phyloP scores from a whole-genome alignment of 352 stramenopile genomes.

The Phytophthora fragariaefolia region DNA sequence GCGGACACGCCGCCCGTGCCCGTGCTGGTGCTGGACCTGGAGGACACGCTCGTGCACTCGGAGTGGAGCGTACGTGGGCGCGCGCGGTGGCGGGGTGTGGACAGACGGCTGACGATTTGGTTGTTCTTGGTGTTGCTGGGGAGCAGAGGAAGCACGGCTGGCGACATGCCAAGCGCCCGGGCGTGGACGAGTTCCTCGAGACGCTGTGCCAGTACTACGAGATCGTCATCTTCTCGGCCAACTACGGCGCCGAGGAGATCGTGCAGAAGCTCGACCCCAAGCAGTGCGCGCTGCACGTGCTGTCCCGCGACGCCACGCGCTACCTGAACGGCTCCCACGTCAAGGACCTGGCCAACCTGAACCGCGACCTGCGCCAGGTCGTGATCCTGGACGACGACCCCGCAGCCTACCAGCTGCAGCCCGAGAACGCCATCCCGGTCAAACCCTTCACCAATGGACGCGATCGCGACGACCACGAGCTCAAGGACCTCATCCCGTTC shows the following conservation, averaged over 20 bases:
- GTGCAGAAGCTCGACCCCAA: constrained; percentile 84
- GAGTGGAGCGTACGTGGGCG: constrained; percentile 85
- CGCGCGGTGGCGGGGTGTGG: not conserved
- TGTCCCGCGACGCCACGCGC: constrained; percentile 83
- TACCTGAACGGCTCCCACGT: constrained; percentile 87
- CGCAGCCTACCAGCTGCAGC: constrained; percentile 81
- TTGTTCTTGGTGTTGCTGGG: constrained; percentile 2
- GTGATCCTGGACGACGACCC: constrained; percentile 89
- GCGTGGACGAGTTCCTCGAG: constrained; percentile 88
- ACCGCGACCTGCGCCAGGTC: constrained; percentile 82
- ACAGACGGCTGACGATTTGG: not conserved
- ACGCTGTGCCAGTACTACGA: constrained; percentile 88
- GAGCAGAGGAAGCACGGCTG: constrained; percentile 85
- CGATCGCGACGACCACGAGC: constrained; percentile 79
- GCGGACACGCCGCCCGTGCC: constrained; percentile 79
- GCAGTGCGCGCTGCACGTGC: constrained; percentile 80
- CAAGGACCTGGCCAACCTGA: constrained; percentile 84
- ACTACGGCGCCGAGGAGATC: constrained; percentile 84
- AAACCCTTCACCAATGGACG: constrained; percentile 81
- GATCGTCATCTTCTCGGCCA: constrained; percentile 90
- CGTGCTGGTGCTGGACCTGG: constrained; percentile 84
- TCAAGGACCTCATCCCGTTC: constrained; percentile 88
- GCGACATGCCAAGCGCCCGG: constrained; percentile 86
- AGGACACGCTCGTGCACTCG: constrained; percentile 89
- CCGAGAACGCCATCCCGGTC: constrained; percentile 85